Conservation (phyloP, 2,329 filamentous ascomycete species). For the Pseudocercospora pini-densiflorae region DNA sequence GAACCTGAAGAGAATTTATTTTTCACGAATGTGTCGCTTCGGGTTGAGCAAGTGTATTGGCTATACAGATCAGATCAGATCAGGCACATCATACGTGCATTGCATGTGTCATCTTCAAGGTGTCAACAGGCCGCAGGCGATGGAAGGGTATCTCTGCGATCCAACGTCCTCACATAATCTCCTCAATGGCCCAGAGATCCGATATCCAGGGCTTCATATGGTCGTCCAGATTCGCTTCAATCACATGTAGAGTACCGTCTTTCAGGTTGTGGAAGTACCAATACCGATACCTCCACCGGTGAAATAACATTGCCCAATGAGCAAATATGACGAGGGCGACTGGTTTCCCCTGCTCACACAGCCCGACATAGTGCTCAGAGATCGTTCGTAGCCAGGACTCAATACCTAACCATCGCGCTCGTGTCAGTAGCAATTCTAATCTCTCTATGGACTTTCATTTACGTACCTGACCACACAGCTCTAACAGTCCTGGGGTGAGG, state of each 20-base stretch:
- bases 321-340: conserved; percentile 18
- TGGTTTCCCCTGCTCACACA: conserved; percentile 9
- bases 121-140: no score
- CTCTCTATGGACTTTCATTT: not conserved
- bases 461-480: conserved; percentile 11
- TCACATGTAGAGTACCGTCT: conserved; percentile 12
- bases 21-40: no score
- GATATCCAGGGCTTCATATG: conserved; percentile 13
- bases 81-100: no score
- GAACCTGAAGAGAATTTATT: no score
- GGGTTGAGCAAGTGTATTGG: no score
- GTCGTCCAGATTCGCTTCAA: conserved; percentile 15
- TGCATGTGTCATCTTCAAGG: no score
- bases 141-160: no score
- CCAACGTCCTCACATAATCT: not conserved
- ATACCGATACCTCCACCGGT: conserved; percentile 15
- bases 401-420: not conserved
- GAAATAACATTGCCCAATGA: conserved; percentile 16
- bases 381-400: conserved; percentile 19
- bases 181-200: conserved; percentile 3
- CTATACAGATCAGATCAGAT: no score
- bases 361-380: conserved; percentile 14
- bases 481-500: conserved; percentile 6
- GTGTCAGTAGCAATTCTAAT: not conserved
- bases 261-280: conserved; percentile 16